Percentiles rank a stretch among this genome's conserved stretches.
phyloP scores from a whole-genome alignment of 1,139 yeast species.

The Pichia sp. region DNA sequence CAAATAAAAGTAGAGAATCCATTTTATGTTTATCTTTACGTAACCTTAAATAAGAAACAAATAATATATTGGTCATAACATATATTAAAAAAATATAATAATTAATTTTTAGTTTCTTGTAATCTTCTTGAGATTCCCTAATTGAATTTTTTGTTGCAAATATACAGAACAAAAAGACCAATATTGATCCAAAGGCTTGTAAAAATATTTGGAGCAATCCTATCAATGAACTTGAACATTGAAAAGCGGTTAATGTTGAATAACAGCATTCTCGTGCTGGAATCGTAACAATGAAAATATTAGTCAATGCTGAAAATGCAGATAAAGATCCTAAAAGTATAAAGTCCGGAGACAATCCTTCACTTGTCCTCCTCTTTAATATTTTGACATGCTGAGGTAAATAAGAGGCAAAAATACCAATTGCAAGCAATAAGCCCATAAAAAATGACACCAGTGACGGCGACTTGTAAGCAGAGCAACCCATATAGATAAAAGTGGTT shows the following conservation, averaged over 20 bases:
- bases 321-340: constrained; percentile 69
- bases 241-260: constrained; percentile 38
- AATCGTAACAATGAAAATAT: constrained; percentile 56
- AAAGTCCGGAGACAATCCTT: constrained; percentile 74
- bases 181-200: constrained; percentile 60
- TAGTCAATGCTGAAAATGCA: constrained; percentile 63
- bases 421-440: constrained; percentile 47
- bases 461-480: constrained; percentile 40
- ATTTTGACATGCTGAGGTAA: constrained; percentile 71
- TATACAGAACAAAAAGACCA: constrained; percentile 53
- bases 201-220: constrained; percentile 65
- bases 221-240: constrained; percentile 64
- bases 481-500: no score
- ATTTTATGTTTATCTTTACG: neutral
- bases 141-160: constrained; percentile 40
- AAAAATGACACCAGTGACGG: constrained; percentile 43
- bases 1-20: constrained; percentile 31
- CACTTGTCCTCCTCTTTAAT: constrained; percentile 54
- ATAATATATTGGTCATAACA: constrained; percentile 21
- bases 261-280: constrained; percentile 50
- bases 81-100: constrained; percentile 30
- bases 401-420: constrained; percentile 71
- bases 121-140: constrained; percentile 43
- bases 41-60: constrained; percentile 15
- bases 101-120: constrained; percentile 36